phyloP scores from a whole-genome alignment of 2,329 filamentous ascomycete species.

The Neurospora crassa region DNA sequence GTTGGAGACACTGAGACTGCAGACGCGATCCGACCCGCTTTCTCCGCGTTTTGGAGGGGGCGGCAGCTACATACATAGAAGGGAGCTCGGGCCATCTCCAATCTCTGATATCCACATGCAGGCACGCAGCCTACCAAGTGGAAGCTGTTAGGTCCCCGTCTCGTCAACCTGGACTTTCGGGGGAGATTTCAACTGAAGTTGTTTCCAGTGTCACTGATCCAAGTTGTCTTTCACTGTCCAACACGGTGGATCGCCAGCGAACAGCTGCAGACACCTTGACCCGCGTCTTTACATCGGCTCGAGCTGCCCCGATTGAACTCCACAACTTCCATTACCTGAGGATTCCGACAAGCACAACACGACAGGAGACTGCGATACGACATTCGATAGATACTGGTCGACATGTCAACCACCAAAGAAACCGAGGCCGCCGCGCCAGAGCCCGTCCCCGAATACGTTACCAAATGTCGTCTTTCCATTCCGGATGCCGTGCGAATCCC shows the following conservation, averaged over 20 bases:
- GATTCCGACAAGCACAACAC: not conserved
- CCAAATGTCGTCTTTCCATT: constrained; percentile 47
- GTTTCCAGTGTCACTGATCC: not conserved
- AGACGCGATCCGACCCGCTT: not conserved
- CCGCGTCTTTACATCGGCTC: not conserved
- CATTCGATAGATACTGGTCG: not conserved
- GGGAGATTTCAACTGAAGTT: not conserved
- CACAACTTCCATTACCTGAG: not conserved
- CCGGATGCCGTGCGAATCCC: constrained; percentile 56
- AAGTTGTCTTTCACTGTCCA: not conserved
- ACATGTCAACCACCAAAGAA: not conserved
- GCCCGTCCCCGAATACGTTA: not conserved
- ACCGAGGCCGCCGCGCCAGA: not conserved
- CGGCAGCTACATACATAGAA: not conserved
- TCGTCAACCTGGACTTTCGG: not conserved
- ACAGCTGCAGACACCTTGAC: not conserved
- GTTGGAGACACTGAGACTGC: not conserved
- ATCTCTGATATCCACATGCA: not conserved
- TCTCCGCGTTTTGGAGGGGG: not conserved
- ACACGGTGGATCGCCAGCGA: not conserved
- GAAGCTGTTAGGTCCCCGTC: not conserved
- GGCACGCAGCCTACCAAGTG: not conserved
- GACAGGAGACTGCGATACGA: not conserved
- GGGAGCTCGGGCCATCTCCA: constrained; percentile 13
- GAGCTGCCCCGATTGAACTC: not conserved